Percentiles rank a stretch among this genome's conserved stretches.
Conservation (phyloP, 192 early-diverging fungal species). For the Helicostylum pulchrum region DNA sequence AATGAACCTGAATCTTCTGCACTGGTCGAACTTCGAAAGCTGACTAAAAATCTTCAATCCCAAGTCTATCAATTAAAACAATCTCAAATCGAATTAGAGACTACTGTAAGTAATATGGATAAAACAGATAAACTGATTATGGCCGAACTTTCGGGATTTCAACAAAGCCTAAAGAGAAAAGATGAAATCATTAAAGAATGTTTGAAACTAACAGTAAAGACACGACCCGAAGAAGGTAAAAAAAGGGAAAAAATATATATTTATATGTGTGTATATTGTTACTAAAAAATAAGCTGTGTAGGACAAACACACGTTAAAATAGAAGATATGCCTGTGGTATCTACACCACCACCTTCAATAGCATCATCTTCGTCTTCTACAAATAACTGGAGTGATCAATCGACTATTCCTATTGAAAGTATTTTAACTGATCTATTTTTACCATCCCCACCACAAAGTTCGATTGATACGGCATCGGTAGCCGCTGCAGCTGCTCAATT, state of each 20-base stretch:
- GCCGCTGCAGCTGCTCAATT: slow-evolving; percentile 21
- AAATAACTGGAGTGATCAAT: background rate
- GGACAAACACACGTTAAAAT: too few relatives aligned
- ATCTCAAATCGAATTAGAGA: slow-evolving; percentile 3
- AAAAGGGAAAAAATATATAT: background rate
- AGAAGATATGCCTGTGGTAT: too few relatives aligned
- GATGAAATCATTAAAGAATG: background rate
- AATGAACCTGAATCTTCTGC: background rate
- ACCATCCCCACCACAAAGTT: background rate
- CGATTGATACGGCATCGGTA: slow-evolving; percentile 15
- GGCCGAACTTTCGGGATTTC: slow-evolving; percentile 7
- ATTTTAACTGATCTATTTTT: slow-evolving; percentile 8
- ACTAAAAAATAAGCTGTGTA: too few relatives aligned
- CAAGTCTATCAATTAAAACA: slow-evolving; percentile 6
- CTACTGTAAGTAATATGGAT: background rate
- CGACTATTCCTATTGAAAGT: slow-evolving; percentile 5
- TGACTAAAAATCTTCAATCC: background rate
- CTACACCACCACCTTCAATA: background rate
- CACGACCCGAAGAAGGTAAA: background rate
- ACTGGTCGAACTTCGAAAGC: background rate
- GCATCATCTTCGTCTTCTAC: background rate
- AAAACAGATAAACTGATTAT: background rate
- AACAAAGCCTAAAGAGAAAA: background rate
- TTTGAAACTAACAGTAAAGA: background rate
- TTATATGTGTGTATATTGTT: too few relatives aligned